Evolutionary conservation across 2,329 filamentous ascomycete species (phyloP), one percentile per base, ranked within the genome.

Genomic region (Microdochium paspali): DNA sequence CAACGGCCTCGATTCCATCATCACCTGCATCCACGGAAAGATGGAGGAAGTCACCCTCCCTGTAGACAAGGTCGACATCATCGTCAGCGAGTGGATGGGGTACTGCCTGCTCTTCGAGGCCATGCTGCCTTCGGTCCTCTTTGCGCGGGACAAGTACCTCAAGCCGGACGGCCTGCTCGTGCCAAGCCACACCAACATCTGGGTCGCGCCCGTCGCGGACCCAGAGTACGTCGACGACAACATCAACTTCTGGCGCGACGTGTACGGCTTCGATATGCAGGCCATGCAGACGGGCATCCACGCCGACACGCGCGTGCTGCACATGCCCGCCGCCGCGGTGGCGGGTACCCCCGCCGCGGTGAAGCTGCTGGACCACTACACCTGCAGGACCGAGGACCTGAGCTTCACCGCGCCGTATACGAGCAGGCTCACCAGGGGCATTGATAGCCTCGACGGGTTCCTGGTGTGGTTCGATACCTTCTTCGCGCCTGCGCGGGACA

Each of bases 51-150:
- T 95, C 47, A 74, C 68, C 48, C 75, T 90, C 21, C 90, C 87
- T 1, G 84, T 91, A 7, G 73, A 81, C 47, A 73, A 90, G 59
- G 90, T 96, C 43, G 91, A 97, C 67, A 85, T 97, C 59, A 95
- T 97, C 61, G 84, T 97, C 51, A 94, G 87, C 50, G 90, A 97
- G 66, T 97, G 90, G 90, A 97, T 97, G 90, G 90, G 90, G 25
- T 97, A 97, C 63, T 87, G 84, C 53, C 76, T 96, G 18, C 76
- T 96, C 5, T 97, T 94, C 65, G 90, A 97, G 67, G 89, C 90
- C 48, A 97, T 97, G 90, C 80, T 97, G 24, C 89, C 93, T 53
- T 94, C 88, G 44, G 88, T 97, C 21, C 76, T 97, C 45, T 91
- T 82, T 60, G 91, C 91, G 40, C 79, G 90, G 51, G 90, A 97